These are phyloP conservation scores for Alternaria consortialis DNA, from an alignment of 2,329 filamentous ascomycete genomes.

Conservation along the genomic window DNA sequence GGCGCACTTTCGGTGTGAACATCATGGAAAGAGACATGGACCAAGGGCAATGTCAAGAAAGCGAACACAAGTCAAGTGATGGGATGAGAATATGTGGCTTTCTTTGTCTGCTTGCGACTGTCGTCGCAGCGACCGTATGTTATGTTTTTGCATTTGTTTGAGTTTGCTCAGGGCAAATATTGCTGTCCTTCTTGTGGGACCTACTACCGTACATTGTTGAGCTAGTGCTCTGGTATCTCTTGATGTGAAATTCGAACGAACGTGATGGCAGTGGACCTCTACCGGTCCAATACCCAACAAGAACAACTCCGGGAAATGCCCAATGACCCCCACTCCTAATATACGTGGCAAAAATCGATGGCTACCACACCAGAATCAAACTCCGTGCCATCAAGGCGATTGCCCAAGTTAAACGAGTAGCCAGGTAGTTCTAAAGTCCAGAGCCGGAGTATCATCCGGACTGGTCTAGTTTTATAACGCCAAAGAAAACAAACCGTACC, in stretches of 20 bases:
- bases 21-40: neutral
- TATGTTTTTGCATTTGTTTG: slow-evolving; percentile 26
- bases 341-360: slow-evolving; percentile 20
- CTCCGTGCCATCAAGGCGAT: slow-evolving; percentile 45
- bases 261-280: slow-evolving; percentile 31
- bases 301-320: slow-evolving; percentile 35
- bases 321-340: slow-evolving; percentile 19
- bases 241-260: slow-evolving; percentile 37
- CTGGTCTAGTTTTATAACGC: slow-evolving; percentile 47
- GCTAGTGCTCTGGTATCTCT: slow-evolving; percentile 52
- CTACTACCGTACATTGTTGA: slow-evolving; percentile 47
- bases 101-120: slow-evolving; percentile 11
- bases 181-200: slow-evolving; percentile 30
- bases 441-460: slow-evolving; percentile 26
- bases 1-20: neutral
- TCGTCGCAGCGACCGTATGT: slow-evolving; percentile 23
- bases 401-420: slow-evolving; percentile 44
- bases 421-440: slow-evolving; percentile 32
- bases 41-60: neutral
- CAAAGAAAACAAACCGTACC: slow-evolving; percentile 27
- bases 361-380: slow-evolving; percentile 26
- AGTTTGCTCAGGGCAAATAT: slow-evolving; percentile 22
- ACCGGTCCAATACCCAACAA: slow-evolving; percentile 20
- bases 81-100: slow-evolving; percentile 5
- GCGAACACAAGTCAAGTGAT: neutral